These are phyloP conservation scores for Cordyceps tenuipes DNA, from an alignment of 2,329 filamentous ascomycete species.

Conservation along the genomic window DNA sequence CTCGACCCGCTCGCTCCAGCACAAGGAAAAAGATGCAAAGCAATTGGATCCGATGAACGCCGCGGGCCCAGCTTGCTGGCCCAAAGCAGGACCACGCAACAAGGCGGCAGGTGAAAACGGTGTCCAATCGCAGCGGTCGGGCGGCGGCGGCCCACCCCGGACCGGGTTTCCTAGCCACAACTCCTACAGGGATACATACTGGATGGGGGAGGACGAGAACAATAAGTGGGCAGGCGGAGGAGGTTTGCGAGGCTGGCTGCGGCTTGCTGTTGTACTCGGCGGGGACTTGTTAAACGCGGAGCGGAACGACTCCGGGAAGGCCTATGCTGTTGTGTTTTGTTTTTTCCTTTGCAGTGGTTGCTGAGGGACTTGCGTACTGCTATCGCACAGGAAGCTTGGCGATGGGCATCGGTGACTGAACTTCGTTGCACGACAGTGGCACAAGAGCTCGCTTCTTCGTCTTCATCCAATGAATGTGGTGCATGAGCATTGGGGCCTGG, in stretches of 20 bases:
- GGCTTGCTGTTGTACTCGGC: neutral
- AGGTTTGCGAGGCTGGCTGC: neutral
- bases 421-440: neutral
- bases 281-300: neutral
- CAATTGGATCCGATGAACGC: constrained; percentile 2
- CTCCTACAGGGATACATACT: too few relatives aligned
- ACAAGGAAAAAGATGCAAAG: neutral
- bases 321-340: neutral
- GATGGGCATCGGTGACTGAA: neutral
- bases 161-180: neutral
- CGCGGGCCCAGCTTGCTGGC: neutral
- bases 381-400: neutral
- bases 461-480: neutral
- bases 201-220: too few relatives aligned
- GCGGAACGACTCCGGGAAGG: neutral
- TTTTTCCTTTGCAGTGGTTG: neutral
- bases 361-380: neutral
- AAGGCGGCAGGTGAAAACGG: constrained; percentile 10
- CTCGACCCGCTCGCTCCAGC: neutral
- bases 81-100: constrained; percentile 2
- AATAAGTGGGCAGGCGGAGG: neutral
- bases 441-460: neutral
- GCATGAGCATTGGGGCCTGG: neutral
- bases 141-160: neutral
- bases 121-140: constrained; percentile 9